Base-by-base conservation (phyloP, 2,329 filamentous ascomycete species). In the Aspergillus neotritici region DNA sequence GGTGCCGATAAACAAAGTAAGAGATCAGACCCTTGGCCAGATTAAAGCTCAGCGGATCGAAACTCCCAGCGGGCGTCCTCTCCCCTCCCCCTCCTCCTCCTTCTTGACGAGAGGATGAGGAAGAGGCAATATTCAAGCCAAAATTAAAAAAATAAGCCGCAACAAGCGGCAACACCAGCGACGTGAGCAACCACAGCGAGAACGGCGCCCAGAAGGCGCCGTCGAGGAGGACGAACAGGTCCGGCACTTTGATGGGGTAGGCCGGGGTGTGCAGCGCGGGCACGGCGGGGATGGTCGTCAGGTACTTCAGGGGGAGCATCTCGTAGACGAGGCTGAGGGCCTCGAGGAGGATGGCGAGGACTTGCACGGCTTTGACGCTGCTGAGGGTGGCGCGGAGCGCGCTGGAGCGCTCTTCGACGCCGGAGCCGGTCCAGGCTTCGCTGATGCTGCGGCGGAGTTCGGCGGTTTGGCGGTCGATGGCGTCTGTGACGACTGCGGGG, bases 141-240 rank as follows among this genome's bases (percentile, higher is more conserved):
- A 96, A 67, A 68, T 97, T 97, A 78, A 94, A 85, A 64, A 96
- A 94, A 72, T 93, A 97, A 17, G 86, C 87, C 33, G 82, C 74
- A 28, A 86, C 49, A 38, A 83, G 71, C 2, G 91, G 91, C 21
- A 91, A 52, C 34, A 86, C 58, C 42, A 87, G 65, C 61, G 80
- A 85, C 8, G 88, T 93, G 30, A 83, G 63, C 4, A 80, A 64
- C 89, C 90, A 97, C 14, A 89, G 75, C 6, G 82, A 74, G 43
- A 86, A 80, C 0, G 90, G 85, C 0, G 79, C 82, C 91, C 91
- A 97, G 76, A 95, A 97, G 17, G 78, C 77, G 31, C 77, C 71
- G 1, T 84, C 86, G 31, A 94, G 67, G 7, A 96, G 71, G 25
- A 84, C 68, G 66, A 93, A 94, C 55, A 94, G 73, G 65, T 97